These are phyloP conservation scores for Debaryomyces sp. DNA, from an alignment of 1,139 yeast species.

Conservation along the genomic window DNA sequence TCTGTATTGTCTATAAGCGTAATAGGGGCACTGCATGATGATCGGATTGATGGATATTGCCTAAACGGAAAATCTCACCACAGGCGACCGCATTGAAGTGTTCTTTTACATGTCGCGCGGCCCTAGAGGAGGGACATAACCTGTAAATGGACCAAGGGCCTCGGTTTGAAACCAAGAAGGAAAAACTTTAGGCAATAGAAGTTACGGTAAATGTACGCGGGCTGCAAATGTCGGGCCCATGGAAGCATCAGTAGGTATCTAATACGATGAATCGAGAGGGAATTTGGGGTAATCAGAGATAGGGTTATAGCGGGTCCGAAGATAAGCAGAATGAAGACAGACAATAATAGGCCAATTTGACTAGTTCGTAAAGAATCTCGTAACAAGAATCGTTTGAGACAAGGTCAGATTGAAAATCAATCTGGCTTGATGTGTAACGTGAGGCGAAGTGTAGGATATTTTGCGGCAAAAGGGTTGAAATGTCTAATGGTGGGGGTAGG, in stretches of 20 bases:
- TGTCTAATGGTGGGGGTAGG: not conserved
- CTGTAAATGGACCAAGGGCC: not conserved
- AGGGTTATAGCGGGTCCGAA: not conserved
- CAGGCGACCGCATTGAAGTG: not conserved
- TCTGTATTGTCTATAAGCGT: not conserved
- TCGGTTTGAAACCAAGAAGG: not conserved
- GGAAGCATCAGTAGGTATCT: not conserved
- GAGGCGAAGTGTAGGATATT: not conserved
- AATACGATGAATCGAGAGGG: not conserved
- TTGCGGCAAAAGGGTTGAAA: not conserved
- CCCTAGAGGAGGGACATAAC: not conserved
- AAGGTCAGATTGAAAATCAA: too few relatives aligned
- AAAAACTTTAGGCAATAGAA: not conserved
- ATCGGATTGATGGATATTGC: not conserved
- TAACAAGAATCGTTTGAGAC: not conserved
- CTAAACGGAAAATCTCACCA: not conserved
- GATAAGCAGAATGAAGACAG: not conserved
- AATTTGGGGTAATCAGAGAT: not conserved
- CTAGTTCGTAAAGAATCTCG: not conserved
- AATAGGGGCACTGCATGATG: not conserved
- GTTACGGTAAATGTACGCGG: not conserved
- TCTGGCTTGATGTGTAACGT: not conserved
- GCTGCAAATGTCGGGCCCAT: not conserved
- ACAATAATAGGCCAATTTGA: not conserved
- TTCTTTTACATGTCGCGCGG: not conserved